These are phyloP conservation scores for Gigaspora rosea DNA, from an alignment of 192 early-diverging fungal genomes.

Conservation along the genomic window DNA sequence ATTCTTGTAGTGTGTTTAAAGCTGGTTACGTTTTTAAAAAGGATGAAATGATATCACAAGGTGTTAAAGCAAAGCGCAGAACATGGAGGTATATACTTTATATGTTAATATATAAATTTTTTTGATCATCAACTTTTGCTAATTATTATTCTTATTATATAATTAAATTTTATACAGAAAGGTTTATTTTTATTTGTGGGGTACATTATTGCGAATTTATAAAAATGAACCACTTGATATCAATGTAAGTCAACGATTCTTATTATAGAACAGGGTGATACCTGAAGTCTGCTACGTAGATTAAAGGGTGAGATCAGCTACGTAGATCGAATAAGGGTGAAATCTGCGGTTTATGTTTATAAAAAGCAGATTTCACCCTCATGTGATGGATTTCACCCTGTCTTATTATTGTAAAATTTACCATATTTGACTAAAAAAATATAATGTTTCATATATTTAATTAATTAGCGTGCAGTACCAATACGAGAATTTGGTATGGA, in stretches of 20 bases:
- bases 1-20: constrained; percentile 41
- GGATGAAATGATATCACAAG: constrained; percentile 33
- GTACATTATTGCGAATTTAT: constrained; percentile 38
- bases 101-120: background rate
- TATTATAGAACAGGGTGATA: background rate
- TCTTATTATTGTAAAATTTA: background rate
- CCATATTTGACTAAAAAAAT: too few relatives aligned
- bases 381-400: background rate
- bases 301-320: background rate
- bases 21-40: constrained; percentile 38
- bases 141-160: background rate
- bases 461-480: constrained; percentile 11
- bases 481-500: constrained; percentile 39
- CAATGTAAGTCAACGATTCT: background rate
- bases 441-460: background rate
- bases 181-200: constrained; percentile 39
- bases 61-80: constrained; percentile 31
- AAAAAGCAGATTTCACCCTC: background rate
- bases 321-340: background rate
- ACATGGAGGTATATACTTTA: constrained; percentile 34
- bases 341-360: background rate
- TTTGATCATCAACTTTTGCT: background rate
- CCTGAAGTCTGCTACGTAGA: too few relatives aligned
- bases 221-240: constrained; percentile 23
- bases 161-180: constrained; percentile 15